A percentile compares a stretch with the other conserved stretches of the same genome.
Evolutionary conservation across 1,284 basidiomycete genomes (phyloP).

Genomic region (Tranzscheliella williamsii): DNA sequence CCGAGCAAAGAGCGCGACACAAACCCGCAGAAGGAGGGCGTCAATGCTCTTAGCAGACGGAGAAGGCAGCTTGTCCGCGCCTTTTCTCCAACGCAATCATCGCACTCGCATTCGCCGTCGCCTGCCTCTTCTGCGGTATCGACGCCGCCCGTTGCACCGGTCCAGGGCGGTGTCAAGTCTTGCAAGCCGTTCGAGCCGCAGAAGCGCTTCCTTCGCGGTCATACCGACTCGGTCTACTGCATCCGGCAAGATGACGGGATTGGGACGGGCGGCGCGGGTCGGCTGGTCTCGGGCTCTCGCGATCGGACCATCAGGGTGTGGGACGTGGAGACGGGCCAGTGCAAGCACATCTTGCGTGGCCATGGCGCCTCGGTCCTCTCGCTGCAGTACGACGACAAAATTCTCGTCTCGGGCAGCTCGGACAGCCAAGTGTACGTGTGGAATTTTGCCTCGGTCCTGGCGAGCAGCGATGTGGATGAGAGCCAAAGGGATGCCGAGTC

Average conservation of each 20-base stretch:
- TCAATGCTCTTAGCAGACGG: not conserved
- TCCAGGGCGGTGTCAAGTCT: not conserved
- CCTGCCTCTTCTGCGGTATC: not conserved
- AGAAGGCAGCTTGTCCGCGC: conserved; percentile 3
- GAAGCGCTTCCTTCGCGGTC: conserved; percentile 33
- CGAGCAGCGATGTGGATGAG: not conserved
- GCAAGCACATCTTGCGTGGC: conserved; percentile 36
- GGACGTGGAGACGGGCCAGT: conserved; percentile 38
- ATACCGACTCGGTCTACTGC: conserved; percentile 48
- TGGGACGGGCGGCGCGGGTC: conserved; percentile 29
- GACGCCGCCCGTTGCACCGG: too few species aligned
- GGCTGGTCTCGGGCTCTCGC: conserved; percentile 43
- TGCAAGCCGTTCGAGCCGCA: conserved; percentile 22
- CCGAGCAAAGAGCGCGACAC: not conserved
- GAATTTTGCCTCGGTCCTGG: conserved; percentile 36
- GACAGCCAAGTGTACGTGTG: conserved; percentile 43
- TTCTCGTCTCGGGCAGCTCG: conserved; percentile 46
- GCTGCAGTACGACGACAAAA: conserved; percentile 45
- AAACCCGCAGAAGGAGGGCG: not conserved
- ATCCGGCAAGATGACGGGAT: conserved; percentile 39
- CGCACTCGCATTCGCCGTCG: not conserved
- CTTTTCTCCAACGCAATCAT: conserved; percentile 1
- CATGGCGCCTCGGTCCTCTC: conserved; percentile 45
- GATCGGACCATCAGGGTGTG: conserved; percentile 47
- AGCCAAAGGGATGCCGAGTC: not conserved